Percentiles rank a stretch among this genome's conserved stretches.
Conservation (phyloP, 371 early-diverging fungal genomes). For the Dinochytrium kinnereticum region DNA sequence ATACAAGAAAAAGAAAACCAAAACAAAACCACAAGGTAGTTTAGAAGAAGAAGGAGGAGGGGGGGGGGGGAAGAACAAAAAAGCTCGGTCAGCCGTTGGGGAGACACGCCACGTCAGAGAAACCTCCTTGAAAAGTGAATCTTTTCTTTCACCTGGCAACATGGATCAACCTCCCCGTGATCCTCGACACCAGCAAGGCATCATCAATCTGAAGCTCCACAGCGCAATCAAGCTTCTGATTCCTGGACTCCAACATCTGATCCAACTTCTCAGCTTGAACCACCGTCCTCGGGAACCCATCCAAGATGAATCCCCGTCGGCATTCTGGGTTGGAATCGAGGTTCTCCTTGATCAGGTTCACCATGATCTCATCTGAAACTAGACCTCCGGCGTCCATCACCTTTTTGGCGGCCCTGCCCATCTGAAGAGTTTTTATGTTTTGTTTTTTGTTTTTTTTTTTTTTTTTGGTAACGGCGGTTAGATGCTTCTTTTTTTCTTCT, state of each 20-base stretch:
- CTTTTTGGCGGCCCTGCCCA: constrained; percentile 95
- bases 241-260: constrained; percentile 83
- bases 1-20: constrained; percentile 6
- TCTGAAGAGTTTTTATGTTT: too few relatives aligned
- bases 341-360: constrained; percentile 95
- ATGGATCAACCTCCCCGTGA: constrained; percentile 96
- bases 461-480: background rate
- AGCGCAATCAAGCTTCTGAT: constrained; percentile 87
- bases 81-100: background rate
- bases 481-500: too few relatives aligned
- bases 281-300: constrained; percentile 99
- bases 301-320: constrained; percentile 98
- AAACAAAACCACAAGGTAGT: too few relatives aligned
- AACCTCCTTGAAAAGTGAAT: too few relatives aligned
- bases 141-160: constrained; percentile 76
- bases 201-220: constrained; percentile 96
- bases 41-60: too few relatives aligned
- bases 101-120: too few relatives aligned
- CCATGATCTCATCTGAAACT: constrained; percentile 98
- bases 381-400: constrained; percentile 98
- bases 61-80: too few relatives aligned
- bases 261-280: constrained; percentile 98
- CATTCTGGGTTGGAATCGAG: constrained; percentile 89
- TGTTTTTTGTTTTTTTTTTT: background rate
- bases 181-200: constrained; percentile 88